A percentile compares a stretch with the other conserved stretches of the same genome.
phyloP scores from a whole-genome alignment of 768 basidiomycete genomes.

The Clavulina sp. region DNA sequence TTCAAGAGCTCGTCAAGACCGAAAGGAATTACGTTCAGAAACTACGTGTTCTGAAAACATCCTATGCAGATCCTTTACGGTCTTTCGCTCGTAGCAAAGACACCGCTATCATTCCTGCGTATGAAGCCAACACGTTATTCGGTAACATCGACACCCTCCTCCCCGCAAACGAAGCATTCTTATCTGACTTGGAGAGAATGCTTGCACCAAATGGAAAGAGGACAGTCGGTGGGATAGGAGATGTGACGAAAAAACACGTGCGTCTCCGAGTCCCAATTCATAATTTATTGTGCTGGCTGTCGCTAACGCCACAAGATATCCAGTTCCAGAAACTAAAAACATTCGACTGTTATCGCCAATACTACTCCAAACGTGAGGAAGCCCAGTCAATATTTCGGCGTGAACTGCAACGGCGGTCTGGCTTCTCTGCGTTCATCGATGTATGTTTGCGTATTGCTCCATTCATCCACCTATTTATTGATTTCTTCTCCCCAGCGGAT shows the following conservation, averaged over 20 bases:
- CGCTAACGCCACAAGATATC: background rate
- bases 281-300: background rate
- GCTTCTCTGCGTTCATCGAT: slow-evolving; percentile 75
- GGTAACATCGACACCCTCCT: slow-evolving; percentile 84
- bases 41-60: slow-evolving; percentile 58
- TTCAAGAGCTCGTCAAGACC: slow-evolving; percentile 76
- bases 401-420: slow-evolving; percentile 60
- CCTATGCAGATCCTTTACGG: slow-evolving; percentile 80
- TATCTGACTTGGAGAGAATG: slow-evolving; percentile 70
- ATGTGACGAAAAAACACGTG: slow-evolving; percentile 63
- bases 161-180: slow-evolving; percentile 76
- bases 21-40: slow-evolving; percentile 80
- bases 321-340: slow-evolving; percentile 62
- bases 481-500: slow-evolving; percentile 36
- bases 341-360: slow-evolving; percentile 83
- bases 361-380: slow-evolving; percentile 85
- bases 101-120: slow-evolving; percentile 71
- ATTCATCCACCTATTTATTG: slow-evolving; percentile 1
- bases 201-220: slow-evolving; percentile 37
- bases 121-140: slow-evolving; percentile 86
- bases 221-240: slow-evolving; percentile 53
- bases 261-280: no score
- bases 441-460: slow-evolving; percentile 28
- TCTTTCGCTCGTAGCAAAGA: slow-evolving; percentile 69
- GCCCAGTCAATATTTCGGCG: slow-evolving; percentile 76